Base-by-base conservation (phyloP, 805 yeast species). In the Tetrapisispora nanseiensis region DNA sequence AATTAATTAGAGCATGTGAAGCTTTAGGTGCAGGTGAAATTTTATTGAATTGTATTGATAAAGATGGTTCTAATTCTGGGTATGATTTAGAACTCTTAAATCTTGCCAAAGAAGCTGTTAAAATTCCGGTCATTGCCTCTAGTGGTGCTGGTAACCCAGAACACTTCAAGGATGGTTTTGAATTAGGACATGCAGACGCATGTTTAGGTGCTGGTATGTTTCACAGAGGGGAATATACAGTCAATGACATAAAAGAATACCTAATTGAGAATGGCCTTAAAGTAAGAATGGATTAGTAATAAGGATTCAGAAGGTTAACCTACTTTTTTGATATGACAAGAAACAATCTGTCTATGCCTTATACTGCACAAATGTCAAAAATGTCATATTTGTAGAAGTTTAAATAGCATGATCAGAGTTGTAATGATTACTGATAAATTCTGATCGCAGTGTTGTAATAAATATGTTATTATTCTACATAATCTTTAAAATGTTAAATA, bases 171-270 rank as follows among this genome's bases (percentile, higher is more conserved):
- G 86, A 92, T 49, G 99, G 86, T 2, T 92, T 92, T 57, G 71
- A 69, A 36, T 70, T 80, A 35, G 87, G 97, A 13, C 70, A 74
- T 6, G 82, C 92, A 1, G 98, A 92, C 66, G 99, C 99, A 33
- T 97, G 98, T 15, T 71, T 92, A 32, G 99, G 98, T 30, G 99
- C 99, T 4, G 99, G 99, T 34, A 82, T 92, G 81, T 92, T 92
- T 71, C 99, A 92, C 68, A 74, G 98, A 59, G 89, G 85, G 19
- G 97, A 90, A 55, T 92, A 82, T 63, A 79, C 86, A 11, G 97
- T 92, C 15, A 72, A 74, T 39, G 80, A 87, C 39, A 96, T 92
- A 34, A 92, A 92, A 63, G 60, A 72, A 23, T 78, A 73, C 50
- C 71, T 90, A 59, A 63, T 69, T 36, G 63, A 69, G 1, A 61